Evolutionary conservation across 306 rosid genomes (phyloP).

Genomic region (Benincasa hispida): DNA sequence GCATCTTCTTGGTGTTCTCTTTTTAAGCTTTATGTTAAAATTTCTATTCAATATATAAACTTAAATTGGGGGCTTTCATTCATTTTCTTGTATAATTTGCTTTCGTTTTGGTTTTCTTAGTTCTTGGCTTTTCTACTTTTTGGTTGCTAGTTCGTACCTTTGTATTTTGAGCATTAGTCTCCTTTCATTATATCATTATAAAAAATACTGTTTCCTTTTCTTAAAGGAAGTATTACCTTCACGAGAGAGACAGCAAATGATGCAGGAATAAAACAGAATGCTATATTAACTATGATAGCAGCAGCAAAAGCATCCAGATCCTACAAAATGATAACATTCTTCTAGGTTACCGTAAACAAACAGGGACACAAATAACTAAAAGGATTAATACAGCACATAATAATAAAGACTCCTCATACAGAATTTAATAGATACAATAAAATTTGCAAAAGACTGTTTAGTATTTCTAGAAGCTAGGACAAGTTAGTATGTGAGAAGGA

Average conservation of each 20-base stretch:
- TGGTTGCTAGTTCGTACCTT: too few species aligned
- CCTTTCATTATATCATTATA: too few species aligned
- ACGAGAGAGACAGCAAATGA: constrained; percentile 91
- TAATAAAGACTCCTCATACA: not conserved
- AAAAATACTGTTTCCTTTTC: too few species aligned
- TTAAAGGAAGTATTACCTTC: constrained; percentile 78
- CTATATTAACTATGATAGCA: constrained; percentile 74
- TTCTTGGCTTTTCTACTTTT: too few species aligned
- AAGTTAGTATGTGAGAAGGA: not conserved
- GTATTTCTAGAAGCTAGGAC: not conserved
- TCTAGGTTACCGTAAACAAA: not conserved
- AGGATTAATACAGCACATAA: not conserved
- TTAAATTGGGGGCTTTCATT: too few species aligned
- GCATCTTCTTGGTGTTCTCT: too few species aligned
- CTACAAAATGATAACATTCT: constrained; percentile 29
- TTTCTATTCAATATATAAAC: too few species aligned
- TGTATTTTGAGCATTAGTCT: too few species aligned
- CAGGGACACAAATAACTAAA: not conserved
- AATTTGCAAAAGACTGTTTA: not conserved
- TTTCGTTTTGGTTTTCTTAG: too few species aligned
- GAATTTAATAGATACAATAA: not conserved
- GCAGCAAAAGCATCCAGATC: constrained; percentile 98
- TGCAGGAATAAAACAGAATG: constrained; percentile 91
- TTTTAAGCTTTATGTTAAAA: too few species aligned
- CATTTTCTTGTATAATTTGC: too few species aligned